Percentiles rank a stretch among this genome's conserved stretches.
Evolutionary conservation across 139 green algal genomes (phyloP).

Genomic region (Closterium sp.): DNA sequence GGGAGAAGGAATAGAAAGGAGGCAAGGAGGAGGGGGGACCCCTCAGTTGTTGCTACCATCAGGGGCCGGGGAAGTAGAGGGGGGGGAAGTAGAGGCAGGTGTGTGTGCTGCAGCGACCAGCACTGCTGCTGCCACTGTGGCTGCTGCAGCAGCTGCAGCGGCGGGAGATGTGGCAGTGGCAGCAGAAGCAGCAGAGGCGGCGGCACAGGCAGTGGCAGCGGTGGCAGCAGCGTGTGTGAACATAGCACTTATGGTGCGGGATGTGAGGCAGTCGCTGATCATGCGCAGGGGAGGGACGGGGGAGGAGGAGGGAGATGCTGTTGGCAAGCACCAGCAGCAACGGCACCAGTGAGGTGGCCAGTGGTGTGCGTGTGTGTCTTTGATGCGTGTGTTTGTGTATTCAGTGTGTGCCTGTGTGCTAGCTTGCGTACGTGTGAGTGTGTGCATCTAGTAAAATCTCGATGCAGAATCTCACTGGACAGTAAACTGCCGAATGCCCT

Average conservation of each 20-base stretch:
- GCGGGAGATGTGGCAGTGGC: not conserved
- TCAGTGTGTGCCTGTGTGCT: too few relatives aligned
- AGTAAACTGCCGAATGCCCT: too few relatives aligned
- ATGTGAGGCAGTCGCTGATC: not conserved
- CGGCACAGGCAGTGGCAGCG: not conserved
- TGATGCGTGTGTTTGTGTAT: not conserved
- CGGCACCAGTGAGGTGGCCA: not conserved
- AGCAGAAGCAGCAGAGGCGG: not conserved
- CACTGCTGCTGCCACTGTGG: not conserved
- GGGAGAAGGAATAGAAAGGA: not conserved
- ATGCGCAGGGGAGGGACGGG: not conserved
- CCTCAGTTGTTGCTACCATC: not conserved
- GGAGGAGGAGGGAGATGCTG: not conserved
- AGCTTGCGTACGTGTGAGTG: too few relatives aligned
- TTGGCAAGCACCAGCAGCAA: not conserved
- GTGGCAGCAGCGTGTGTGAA: not conserved
- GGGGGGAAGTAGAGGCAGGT: not conserved
- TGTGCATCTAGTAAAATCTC: too few relatives aligned
- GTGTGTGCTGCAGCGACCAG: not conserved
- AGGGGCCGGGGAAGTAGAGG: not conserved
- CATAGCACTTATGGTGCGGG: not conserved
- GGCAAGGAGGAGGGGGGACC: not conserved
- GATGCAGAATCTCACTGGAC: too few relatives aligned
- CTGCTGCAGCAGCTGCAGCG: not conserved
- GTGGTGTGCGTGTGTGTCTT: too few relatives aligned